These are phyloP conservation scores for Sugiyamaella chiloensis DNA, from an alignment of 805 yeast species.

Conservation along the genomic window DNA sequence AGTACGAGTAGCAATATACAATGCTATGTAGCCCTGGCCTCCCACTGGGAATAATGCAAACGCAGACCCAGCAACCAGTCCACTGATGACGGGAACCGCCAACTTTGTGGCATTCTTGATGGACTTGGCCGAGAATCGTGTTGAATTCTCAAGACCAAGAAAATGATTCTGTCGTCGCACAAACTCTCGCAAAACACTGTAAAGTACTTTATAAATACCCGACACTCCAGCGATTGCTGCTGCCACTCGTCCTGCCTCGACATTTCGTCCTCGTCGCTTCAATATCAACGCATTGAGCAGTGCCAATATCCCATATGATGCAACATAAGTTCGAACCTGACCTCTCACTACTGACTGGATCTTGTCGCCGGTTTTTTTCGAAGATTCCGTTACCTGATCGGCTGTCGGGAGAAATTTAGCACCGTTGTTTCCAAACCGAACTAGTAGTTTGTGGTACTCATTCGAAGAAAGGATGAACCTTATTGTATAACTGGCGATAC, in stretches of 20 bases:
- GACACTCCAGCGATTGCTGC: constrained; percentile 18
- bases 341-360: constrained; percentile 24
- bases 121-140: constrained; percentile 7
- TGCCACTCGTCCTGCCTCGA: constrained; percentile 16
- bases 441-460: constrained; percentile 23
- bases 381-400: constrained; percentile 14
- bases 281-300: constrained; percentile 13
- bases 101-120: constrained; percentile 7
- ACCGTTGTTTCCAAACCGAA: constrained; percentile 8
- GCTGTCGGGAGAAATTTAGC: constrained; percentile 5
- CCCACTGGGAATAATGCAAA: constrained; percentile 29
- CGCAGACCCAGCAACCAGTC: constrained; percentile 28
- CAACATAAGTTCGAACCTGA: constrained; percentile 24
- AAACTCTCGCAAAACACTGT: constrained; percentile 3
- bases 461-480: constrained; percentile 27
- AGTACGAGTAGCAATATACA: constrained; percentile 34
- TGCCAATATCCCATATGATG: constrained; percentile 19
- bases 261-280: constrained; percentile 11
- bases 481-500: constrained; percentile 16
- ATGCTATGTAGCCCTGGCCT: constrained; percentile 30
- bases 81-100: constrained; percentile 24
- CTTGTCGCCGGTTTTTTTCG: constrained; percentile 13
- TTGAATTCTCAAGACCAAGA: constrained; percentile 8
- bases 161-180: constrained; percentile 6
- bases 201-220: constrained; percentile 19